phyloP scores from a whole-genome alignment of 192 early-diverging fungal genomes.

The Podila clonocystis region DNA sequence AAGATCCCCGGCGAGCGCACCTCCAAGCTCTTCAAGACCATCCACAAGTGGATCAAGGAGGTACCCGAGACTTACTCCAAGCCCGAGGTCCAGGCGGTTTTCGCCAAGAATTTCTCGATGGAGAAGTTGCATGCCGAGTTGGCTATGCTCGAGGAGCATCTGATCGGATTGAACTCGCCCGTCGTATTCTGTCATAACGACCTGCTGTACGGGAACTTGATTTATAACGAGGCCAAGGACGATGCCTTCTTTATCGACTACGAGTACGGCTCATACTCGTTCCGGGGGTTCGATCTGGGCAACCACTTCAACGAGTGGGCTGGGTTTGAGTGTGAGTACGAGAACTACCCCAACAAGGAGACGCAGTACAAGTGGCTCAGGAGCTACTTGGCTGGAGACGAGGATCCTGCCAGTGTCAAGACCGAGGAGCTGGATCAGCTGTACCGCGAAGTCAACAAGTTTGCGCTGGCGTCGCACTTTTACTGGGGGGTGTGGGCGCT shows the following conservation, averaged over 20 bases:
- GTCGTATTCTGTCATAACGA: constrained; percentile 96
- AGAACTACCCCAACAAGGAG: constrained; percentile 77
- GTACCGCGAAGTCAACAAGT: constrained; percentile 82
- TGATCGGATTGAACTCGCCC: constrained; percentile 72
- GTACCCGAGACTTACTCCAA: constrained; percentile 69
- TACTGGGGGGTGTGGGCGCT: constrained; percentile 91
- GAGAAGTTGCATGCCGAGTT: constrained; percentile 55
- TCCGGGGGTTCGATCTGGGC: constrained; percentile 93
- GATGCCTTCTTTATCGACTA: constrained; percentile 90
- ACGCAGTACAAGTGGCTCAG: constrained; percentile 82
- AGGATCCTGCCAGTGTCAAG: constrained; percentile 24
- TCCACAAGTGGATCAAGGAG: constrained; percentile 76
- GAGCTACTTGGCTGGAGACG: constrained; percentile 65
- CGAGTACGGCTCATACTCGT: constrained; percentile 88
- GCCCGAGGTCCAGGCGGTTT: constrained; percentile 65
- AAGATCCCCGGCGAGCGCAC: constrained; percentile 37
- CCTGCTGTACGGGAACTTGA: constrained; percentile 90
- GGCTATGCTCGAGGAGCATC: constrained; percentile 58
- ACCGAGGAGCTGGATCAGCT: constrained; percentile 66
- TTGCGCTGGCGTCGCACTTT: constrained; percentile 90
- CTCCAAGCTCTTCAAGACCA: constrained; percentile 74
- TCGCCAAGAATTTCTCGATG: constrained; percentile 63
- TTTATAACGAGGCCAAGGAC: constrained; percentile 70
- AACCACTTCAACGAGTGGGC: constrained; percentile 95
- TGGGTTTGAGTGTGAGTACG: constrained; percentile 95